Base-by-base conservation (phyloP, 305 asterid genomes). In the Fraxinus latifolia region DNA sequence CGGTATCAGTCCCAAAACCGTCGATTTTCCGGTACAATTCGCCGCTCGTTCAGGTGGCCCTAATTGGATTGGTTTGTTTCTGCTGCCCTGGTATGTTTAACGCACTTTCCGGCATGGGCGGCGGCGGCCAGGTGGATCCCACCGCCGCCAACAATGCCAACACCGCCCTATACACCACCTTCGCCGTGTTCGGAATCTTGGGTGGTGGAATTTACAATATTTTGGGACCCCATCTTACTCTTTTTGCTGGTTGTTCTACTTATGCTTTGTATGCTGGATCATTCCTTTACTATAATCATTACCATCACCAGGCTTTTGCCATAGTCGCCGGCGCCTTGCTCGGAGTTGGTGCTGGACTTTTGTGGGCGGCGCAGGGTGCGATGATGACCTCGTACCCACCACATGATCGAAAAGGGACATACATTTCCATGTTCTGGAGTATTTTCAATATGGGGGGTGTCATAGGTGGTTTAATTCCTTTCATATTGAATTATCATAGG, bases 31-130 rank as follows among this genome's bases (percentile, higher is more conserved):
- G 97, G 79, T 89, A 89, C 90, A 94, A 94, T 86, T 94, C 98
- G 4, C 99, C 99, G 0, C 60, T 95, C 19, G 90, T 91, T 39
- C 98, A 94, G 67, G 92, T 95, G 0, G 83, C 77, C 1, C 55
- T 95, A 17, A 95, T 95, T 79, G 99, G 98, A 21, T 65, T 94
- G 0, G 97, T 95, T 6, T 95, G 99, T 33, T 95, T 95, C 86
- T 95, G 97, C 85, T 95, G 99, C 83, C 99, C 98, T 0, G 98
- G 99, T 1, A 95, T 95, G 99, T 95, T 92, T 79, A 94, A 92
- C 78, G 99, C 99, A 19, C 96, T 95, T 29, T 91, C 95, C 82
- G 98, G 99, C 33, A 92, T 95, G 99, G 99, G 97, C n/a, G 98
- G 93, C 79, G 97, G 93, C 65, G 98, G 99, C 19, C 99, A 95